phyloP scores from a whole-genome alignment of 257 asterid genomes.

The Hygrophila difformis region DNA sequence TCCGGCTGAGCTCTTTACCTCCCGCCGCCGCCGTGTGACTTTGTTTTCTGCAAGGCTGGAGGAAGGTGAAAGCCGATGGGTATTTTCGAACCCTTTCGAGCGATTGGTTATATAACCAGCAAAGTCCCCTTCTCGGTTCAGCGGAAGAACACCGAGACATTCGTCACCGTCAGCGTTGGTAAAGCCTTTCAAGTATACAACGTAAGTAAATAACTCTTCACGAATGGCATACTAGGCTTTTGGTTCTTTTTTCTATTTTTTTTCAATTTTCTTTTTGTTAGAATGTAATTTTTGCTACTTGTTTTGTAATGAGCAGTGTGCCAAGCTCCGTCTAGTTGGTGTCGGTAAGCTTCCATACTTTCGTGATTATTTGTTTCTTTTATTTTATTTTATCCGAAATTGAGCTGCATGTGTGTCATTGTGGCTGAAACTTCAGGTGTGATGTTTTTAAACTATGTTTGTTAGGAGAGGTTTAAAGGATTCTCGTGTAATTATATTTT shows the following conservation, averaged over 20 bases:
- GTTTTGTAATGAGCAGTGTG: conserved; percentile 45
- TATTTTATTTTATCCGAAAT: neutral
- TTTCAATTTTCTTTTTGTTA: neutral
- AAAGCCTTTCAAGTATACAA: conserved; percentile 84
- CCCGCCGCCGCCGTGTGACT: no score
- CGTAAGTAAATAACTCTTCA: conserved; percentile 19
- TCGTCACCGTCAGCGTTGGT: conserved; percentile 88
- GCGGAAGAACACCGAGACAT: conserved; percentile 85
- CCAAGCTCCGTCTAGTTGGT: conserved; percentile 74
- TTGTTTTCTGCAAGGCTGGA: no score
- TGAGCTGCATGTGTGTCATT: no score
- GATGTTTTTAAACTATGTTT: no score
- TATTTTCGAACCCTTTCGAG: conserved; percentile 69
- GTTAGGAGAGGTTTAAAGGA: no score
- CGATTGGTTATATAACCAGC: conserved; percentile 69
- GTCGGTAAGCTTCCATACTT: conserved; percentile 51
- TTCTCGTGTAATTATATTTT: no score
- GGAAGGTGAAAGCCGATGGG: no score
- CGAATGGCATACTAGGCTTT: neutral
- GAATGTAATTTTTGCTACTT: conserved; percentile 14
- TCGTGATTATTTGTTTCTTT: neutral
- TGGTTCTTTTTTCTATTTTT: neutral
- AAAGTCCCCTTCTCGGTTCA: conserved; percentile 77
- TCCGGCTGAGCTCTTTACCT: no score
- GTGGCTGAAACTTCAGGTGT: no score